Percentiles rank a stretch among this genome's conserved stretches.
These are phyloP conservation scores for Chlorophyllum brunneum DNA, from an alignment of 768 basidiomycete species.

Conservation along the genomic window DNA sequence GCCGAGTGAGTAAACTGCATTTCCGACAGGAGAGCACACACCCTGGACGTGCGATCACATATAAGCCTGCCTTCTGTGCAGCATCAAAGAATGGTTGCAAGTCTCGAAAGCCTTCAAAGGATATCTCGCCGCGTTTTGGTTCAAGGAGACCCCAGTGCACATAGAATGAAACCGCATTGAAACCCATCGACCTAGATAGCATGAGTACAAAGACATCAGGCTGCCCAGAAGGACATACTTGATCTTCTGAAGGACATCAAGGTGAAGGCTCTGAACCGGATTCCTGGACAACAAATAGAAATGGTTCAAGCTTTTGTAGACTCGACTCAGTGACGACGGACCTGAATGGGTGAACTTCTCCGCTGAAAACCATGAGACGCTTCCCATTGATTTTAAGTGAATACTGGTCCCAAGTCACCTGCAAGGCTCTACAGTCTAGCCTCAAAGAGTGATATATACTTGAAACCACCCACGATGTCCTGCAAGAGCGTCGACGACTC, in stretches of 20 bases:
- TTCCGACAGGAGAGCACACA: slow-evolving; percentile 15
- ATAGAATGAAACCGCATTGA: slow-evolving; percentile 42
- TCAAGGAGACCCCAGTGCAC: slow-evolving; percentile 42
- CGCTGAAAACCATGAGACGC: slow-evolving; percentile 37
- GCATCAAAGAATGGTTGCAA: slow-evolving; percentile 51
- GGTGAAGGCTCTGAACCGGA: slow-evolving; percentile 37
- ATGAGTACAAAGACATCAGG: neutral
- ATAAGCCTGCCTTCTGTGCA: slow-evolving; percentile 52
- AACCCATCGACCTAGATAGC: slow-evolving; percentile 31
- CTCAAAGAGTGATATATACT: neutral
- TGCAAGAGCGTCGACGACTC: neutral
- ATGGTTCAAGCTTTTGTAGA: neutral
- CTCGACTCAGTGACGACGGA: slow-evolving; percentile 19
- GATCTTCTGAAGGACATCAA: slow-evolving; percentile 42
- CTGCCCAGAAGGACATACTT: slow-evolving; percentile 24
- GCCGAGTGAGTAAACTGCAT: neutral
- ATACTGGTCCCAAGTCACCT: slow-evolving; percentile 45
- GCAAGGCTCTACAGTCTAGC: neutral
- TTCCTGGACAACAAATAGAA: neutral
- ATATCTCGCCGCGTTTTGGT: slow-evolving; percentile 45
- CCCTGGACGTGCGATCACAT: slow-evolving; percentile 51
- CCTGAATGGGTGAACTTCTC: slow-evolving; percentile 42
- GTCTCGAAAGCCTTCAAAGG: slow-evolving; percentile 52
- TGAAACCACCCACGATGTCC: neutral
- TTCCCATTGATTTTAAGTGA: slow-evolving; percentile 38